Percentiles rank a stretch among this genome's conserved stretches.
Evolutionary conservation across 208 protist genomes (phyloP).

Genomic region (Crithidia thermophila): DNA sequence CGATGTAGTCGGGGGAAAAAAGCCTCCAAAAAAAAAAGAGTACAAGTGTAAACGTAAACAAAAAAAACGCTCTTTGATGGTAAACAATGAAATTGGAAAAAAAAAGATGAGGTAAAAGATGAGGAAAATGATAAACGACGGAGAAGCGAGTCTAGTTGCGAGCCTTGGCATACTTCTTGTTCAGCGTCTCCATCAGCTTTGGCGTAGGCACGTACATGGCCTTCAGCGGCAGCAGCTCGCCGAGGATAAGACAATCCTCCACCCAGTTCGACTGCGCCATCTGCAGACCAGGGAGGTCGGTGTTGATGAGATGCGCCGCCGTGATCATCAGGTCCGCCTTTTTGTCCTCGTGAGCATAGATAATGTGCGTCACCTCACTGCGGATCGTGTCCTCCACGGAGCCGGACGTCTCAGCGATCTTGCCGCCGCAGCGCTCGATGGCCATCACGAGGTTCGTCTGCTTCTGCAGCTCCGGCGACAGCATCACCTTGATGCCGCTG

Average conservation of each 20-base stretch:
- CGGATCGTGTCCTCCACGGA: constrained; percentile 47
- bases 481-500: constrained; percentile 62
- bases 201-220: constrained; percentile 76
- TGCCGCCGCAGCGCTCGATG: constrained; percentile 67
- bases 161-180: constrained; percentile 69
- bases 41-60: not conserved
- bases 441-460: constrained; percentile 36
- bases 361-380: constrained; percentile 68
- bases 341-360: constrained; percentile 82
- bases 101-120: not conserved
- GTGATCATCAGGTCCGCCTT: constrained; percentile 72
- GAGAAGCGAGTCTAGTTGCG: constrained; percentile 4
- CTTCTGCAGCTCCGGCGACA: constrained; percentile 59
- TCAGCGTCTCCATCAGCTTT: constrained; percentile 83
- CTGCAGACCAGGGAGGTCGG: constrained; percentile 59
- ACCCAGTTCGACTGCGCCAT: constrained; percentile 75
- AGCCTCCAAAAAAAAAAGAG: not conserved
- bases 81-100: not conserved
- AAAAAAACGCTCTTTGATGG: not conserved
- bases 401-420: constrained; percentile 37
- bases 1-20: not conserved
- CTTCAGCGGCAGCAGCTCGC: constrained; percentile 70
- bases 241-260: constrained; percentile 86
- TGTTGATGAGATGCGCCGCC: constrained; percentile 52
- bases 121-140: constrained; percentile 7